Conservation (phyloP, 257 asterid species). For the Hygrophila difformis region DNA sequence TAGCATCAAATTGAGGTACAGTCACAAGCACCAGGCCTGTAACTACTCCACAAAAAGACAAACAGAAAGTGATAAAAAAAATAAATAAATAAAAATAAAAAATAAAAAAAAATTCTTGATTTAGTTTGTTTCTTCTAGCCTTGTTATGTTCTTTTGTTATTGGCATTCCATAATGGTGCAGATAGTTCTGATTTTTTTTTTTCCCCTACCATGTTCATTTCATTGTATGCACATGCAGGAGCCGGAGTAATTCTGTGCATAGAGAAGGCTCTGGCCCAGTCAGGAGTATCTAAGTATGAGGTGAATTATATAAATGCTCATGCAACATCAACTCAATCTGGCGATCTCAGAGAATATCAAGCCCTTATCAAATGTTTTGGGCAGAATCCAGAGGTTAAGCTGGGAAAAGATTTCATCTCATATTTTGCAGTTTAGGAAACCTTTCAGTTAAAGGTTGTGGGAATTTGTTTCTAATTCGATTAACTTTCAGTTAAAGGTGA, state of each 20-base stretch:
- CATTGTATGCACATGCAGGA: slow-evolving; percentile 37
- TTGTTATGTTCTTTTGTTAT: too few species aligned
- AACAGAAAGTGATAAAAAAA: too few species aligned
- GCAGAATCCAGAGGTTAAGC: slow-evolving; percentile 74
- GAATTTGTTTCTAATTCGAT: slow-evolving; percentile 5
- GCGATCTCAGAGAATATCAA: slow-evolving; percentile 84
- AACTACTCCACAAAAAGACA: too few species aligned
- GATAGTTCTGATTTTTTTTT: too few species aligned
- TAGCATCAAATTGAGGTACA: too few species aligned
- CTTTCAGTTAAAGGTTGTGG: slow-evolving; percentile 1
- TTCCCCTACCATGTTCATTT: too few species aligned
- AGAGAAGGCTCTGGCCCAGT: slow-evolving; percentile 92
- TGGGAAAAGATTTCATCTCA: slow-evolving; percentile 9
- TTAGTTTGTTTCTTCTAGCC: too few species aligned
- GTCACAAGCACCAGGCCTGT: too few species aligned
- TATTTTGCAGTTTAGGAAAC: not conserved
- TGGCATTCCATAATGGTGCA: too few species aligned
- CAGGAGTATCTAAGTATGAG: slow-evolving; percentile 80
- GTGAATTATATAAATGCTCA: slow-evolving; percentile 96
- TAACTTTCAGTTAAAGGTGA: slow-evolving; percentile 67
- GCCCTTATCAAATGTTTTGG: slow-evolving; percentile 85
- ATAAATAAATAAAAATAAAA: too few species aligned
- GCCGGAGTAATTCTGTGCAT: slow-evolving; percentile 79
- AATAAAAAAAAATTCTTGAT: too few species aligned
- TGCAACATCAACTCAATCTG: slow-evolving; percentile 96